Conservation (phyloP, 2,329 filamentous ascomycete genomes). For the Aureobasidium sp. region DNA sequence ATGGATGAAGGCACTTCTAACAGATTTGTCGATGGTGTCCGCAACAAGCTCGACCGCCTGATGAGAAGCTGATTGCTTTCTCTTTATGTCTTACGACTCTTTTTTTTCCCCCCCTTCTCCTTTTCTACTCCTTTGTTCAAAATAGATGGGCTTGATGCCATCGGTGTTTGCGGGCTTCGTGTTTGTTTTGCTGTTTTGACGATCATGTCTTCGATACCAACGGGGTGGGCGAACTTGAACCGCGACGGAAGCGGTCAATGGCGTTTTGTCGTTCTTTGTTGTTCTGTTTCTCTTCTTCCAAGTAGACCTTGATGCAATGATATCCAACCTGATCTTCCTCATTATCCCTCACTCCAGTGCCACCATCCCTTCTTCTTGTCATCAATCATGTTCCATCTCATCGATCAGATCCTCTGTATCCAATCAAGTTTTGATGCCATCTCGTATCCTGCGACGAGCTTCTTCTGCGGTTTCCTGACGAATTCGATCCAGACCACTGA, state of each 20-base stretch:
- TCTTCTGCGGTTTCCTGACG: not conserved
- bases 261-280: not conserved
- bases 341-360: not conserved
- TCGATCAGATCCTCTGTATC: not conserved
- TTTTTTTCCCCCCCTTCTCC: not conserved
- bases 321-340: not conserved
- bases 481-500: not conserved
- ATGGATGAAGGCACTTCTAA: slow-evolving; percentile 45
- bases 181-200: not conserved
- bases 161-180: not conserved
- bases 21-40: slow-evolving; percentile 46
- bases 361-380: not conserved
- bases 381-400: not conserved
- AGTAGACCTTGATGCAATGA: not conserved
- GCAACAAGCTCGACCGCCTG: slow-evolving; percentile 43
- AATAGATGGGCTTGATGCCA: not conserved
- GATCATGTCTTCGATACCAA: not conserved
- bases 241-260: not conserved
- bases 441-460: too few species aligned
- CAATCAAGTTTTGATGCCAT: not conserved
- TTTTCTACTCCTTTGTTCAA: not conserved
- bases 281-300: not conserved
- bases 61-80: slow-evolving; percentile 23
- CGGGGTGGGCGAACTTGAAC: not conserved
- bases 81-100: not conserved